Conservation (phyloP, 2,329 filamentous ascomycete genomes). For the Ascochyta rabiei region DNA sequence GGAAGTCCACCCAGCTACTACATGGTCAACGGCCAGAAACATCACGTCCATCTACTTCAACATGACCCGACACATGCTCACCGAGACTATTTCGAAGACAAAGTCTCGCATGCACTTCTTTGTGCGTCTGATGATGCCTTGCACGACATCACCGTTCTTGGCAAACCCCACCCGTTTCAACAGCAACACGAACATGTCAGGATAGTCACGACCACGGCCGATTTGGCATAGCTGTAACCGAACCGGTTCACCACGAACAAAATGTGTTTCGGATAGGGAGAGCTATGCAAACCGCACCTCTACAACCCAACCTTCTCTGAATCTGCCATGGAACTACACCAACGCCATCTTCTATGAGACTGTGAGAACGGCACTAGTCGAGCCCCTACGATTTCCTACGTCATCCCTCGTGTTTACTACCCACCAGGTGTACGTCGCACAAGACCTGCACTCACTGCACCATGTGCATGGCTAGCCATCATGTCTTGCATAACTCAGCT, state of each 20-base stretch:
- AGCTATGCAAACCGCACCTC: not conserved
- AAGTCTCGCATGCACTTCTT: not conserved
- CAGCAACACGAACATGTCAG: not conserved
- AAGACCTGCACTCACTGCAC: not conserved
- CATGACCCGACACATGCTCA: not conserved
- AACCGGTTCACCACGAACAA: too few species aligned
- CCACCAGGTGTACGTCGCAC: conserved; percentile 1
- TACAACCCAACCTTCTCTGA: not conserved
- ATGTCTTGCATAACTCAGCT: conserved; percentile 8
- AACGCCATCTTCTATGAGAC: not conserved
- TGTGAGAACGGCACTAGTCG: not conserved
- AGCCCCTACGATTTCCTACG: not conserved
- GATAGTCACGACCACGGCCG: not conserved
- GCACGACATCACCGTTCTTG: not conserved
- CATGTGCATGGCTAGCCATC: not conserved
- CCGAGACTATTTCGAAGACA: not conserved
- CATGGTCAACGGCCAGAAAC: not conserved
- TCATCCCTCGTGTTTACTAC: not conserved
- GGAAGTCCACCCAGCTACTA: not conserved
- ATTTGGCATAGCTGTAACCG: not conserved
- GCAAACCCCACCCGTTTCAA: not conserved
- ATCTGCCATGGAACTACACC: not conserved
- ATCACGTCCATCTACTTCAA: too few species aligned
- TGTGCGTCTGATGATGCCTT: not conserved
- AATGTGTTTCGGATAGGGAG: too few species aligned